These are phyloP conservation scores for Glebionis coronaria DNA, from an alignment of 129 eudicot species.

Conservation along the genomic window DNA sequence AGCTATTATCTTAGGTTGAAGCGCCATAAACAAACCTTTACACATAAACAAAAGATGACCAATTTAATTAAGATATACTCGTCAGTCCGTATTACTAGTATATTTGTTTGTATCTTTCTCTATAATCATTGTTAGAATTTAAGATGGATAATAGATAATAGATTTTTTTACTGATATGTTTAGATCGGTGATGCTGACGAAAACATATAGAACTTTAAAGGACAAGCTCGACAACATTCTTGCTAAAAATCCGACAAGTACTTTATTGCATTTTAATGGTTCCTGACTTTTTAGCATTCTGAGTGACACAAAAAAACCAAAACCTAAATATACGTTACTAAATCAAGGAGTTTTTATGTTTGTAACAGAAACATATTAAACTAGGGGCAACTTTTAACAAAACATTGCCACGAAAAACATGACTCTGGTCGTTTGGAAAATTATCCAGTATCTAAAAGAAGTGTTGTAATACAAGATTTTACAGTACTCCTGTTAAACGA, in stretches of 20 bases:
- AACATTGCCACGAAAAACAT: neutral
- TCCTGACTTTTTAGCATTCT: conserved; percentile 4
- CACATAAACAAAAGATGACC: neutral
- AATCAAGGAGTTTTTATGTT: neutral
- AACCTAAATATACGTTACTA: neutral
- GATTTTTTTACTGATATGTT: neutral
- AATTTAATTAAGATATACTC: too few relatives aligned
- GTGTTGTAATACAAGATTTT: too few relatives aligned
- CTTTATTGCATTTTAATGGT: neutral
- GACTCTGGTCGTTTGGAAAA: neutral
- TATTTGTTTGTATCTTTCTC: too few relatives aligned
- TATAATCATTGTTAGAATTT: too few relatives aligned
- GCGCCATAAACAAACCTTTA: conserved; percentile 74
- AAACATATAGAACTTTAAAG: conserved; percentile 13
- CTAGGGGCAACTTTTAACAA: neutral
- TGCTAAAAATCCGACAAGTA: conserved; percentile 1
- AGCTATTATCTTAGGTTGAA: conserved; percentile 64
- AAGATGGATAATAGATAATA: too few relatives aligned
- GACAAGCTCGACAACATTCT: conserved; percentile 21
- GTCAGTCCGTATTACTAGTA: too few relatives aligned
- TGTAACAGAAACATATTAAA: neutral
- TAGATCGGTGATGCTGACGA: neutral
- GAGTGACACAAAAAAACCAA: too few relatives aligned
- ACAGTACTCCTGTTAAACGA: too few relatives aligned
- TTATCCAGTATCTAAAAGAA: too few relatives aligned